phyloP scores from a whole-genome alignment of 78 protist species.

The Dictyostelium capitatum region DNA sequence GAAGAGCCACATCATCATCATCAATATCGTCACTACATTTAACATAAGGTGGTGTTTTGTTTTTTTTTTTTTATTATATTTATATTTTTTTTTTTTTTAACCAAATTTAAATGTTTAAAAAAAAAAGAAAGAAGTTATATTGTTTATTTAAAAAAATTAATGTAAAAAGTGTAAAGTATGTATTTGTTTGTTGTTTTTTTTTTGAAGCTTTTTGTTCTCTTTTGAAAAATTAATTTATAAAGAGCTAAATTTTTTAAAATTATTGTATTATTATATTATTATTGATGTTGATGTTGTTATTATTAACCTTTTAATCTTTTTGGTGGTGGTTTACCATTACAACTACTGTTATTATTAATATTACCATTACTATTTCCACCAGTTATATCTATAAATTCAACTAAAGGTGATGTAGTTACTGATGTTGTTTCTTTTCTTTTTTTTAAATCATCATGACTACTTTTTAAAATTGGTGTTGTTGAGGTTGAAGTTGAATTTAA shows the following conservation, averaged over 20 bases:
- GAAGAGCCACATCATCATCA: too few relatives aligned
- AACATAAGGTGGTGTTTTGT: not conserved
- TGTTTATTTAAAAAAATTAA: not conserved
- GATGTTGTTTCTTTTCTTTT: not conserved
- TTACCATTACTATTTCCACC: not conserved
- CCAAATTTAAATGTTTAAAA: not conserved
- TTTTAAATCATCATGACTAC: not conserved
- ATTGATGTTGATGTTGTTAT: not conserved
- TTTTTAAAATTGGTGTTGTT: not conserved
- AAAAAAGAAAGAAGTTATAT: not conserved
- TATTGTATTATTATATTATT: not conserved
- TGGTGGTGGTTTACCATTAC: conserved; percentile 5
- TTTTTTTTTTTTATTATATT: not conserved
- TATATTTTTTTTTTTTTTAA: not conserved
- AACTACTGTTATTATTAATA: not conserved
- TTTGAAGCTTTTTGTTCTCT: not conserved
- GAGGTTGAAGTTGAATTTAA: not conserved
- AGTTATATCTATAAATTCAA: not conserved
- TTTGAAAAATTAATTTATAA: conserved; percentile 2
- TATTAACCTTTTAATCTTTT: not conserved
- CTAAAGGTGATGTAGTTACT: not conserved
- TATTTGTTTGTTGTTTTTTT: not conserved
- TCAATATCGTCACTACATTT: too few relatives aligned
- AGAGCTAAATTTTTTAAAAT: not conserved
- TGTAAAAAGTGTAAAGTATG: not conserved